Percentiles rank a stretch among this genome's conserved stretches.
Evolutionary conservation across 2,329 filamentous ascomycete species (phyloP).

Genomic region (Sarocladium brachiariae): DNA sequence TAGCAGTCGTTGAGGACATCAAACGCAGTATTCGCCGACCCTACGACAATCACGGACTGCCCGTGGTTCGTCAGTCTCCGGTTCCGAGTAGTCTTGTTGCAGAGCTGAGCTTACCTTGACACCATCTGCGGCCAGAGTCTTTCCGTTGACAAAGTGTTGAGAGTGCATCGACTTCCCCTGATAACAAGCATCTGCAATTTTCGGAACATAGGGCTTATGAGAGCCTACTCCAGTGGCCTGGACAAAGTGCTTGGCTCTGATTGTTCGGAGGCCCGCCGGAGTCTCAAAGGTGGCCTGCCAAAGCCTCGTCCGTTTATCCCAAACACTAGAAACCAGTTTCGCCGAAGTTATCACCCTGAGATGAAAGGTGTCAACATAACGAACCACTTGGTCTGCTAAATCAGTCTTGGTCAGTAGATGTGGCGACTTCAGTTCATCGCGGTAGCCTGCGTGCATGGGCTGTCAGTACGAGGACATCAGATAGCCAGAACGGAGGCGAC

Average conservation of each 20-base stretch:
- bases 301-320: slow-evolving; percentile 14
- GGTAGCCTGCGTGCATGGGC: slow-evolving; percentile 13
- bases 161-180: slow-evolving; percentile 22
- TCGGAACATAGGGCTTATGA: slow-evolving; percentile 18
- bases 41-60: slow-evolving; percentile 26
- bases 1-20: slow-evolving; percentile 30
- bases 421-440: slow-evolving; percentile 11
- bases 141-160: slow-evolving; percentile 15
- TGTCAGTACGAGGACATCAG: slow-evolving; percentile 20
- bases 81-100: not conserved
- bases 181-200: slow-evolving; percentile 14
- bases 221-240: slow-evolving; percentile 21
- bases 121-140: slow-evolving; percentile 14
- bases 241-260: slow-evolving; percentile 19
- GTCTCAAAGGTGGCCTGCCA: slow-evolving; percentile 22
- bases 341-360: slow-evolving; percentile 25
- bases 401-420: slow-evolving; percentile 18
- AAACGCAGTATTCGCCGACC: slow-evolving; percentile 36
- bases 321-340: slow-evolving; percentile 19
- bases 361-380: slow-evolving; percentile 23
- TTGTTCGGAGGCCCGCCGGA: not conserved
- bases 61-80: no score
- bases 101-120: slow-evolving; percentile 13
- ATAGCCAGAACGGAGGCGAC: slow-evolving; percentile 6
- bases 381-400: slow-evolving; percentile 18